phyloP scores from a whole-genome alignment of 495 filamentous ascomycete species.

The Penicillium lividum region DNA sequence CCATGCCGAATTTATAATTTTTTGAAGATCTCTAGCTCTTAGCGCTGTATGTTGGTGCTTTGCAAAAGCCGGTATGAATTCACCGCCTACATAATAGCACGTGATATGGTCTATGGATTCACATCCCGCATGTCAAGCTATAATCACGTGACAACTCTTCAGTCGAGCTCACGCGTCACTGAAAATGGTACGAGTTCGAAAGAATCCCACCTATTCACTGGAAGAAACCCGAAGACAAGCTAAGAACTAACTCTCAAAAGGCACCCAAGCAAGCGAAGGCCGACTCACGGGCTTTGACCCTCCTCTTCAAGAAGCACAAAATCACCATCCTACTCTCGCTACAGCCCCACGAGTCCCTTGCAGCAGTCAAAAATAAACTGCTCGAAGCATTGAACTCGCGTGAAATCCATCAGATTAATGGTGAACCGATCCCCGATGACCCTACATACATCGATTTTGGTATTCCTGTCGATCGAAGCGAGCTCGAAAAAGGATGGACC shows the following conservation, averaged over 20 bases:
- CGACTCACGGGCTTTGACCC: constrained; percentile 53
- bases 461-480: constrained; percentile 53
- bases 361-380: constrained; percentile 62
- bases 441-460: constrained; percentile 55
- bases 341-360: constrained; percentile 59
- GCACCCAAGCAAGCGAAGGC: constrained; percentile 28
- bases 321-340: constrained; percentile 76
- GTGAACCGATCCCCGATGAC: constrained; percentile 47
- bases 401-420: constrained; percentile 44
- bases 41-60: background rate
- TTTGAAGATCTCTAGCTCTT: background rate
- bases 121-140: background rate
- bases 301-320: constrained; percentile 78
- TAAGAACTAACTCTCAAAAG: constrained; percentile 9
- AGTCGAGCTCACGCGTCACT: background rate
- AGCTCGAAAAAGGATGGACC: constrained; percentile 60
- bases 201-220: background rate
- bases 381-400: constrained; percentile 53
- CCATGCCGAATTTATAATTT: background rate
- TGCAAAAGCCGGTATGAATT: background rate
- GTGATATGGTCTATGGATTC: background rate
- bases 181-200: constrained; percentile 20
- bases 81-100: background rate
- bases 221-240: background rate
- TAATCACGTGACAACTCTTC: background rate